Conservation (phyloP, 768 basidiomycete genomes). For the Mycena filopes region DNA sequence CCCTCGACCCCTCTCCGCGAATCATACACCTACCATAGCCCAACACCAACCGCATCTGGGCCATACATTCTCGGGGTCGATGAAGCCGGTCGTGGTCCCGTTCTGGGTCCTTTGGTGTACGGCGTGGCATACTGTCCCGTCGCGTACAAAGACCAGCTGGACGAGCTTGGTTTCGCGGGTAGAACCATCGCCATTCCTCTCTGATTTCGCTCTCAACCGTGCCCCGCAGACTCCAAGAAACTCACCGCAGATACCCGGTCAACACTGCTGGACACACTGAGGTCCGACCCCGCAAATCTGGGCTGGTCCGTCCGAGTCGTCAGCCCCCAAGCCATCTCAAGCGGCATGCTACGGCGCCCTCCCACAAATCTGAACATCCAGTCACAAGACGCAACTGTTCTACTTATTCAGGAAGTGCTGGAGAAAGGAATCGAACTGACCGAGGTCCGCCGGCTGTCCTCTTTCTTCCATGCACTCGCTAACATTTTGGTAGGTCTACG, state of each 20-base stretch:
- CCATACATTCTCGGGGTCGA: conserved; percentile 98
- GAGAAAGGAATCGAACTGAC: conserved; percentile 81
- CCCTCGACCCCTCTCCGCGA: conserved; percentile 67
- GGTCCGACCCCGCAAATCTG: conserved; percentile 75
- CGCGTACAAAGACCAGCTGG: conserved; percentile 77
- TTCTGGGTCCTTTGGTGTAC: conserved; percentile 95
- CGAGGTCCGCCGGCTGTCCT: conserved; percentile 60
- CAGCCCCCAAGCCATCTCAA: conserved; percentile 92
- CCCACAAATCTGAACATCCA: conserved; percentile 90
- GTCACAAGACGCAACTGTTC: conserved; percentile 89
- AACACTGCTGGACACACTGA: conserved; percentile 71
- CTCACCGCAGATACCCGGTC: conserved; percentile 78
- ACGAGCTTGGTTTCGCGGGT: conserved; percentile 93
- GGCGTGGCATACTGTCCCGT: conserved; percentile 93
- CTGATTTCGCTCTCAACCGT: neutral
- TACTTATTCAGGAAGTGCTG: conserved; percentile 88
- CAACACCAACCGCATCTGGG: conserved; percentile 72
- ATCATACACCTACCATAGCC: conserved; percentile 85
- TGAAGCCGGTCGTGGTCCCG: conserved; percentile 96
- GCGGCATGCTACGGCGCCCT: conserved; percentile 87
- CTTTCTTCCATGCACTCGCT: neutral
- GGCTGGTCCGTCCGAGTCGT: conserved; percentile 88
- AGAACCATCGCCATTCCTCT: neutral
- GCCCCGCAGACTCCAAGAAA: conserved; percentile 86
- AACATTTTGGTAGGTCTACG: conserved; percentile 73